A percentile compares a stretch with the other conserved stretches of the same genome.
phyloP scores from a whole-genome alignment of 2,329 filamentous ascomycete species.

The Didymella segeticola region DNA sequence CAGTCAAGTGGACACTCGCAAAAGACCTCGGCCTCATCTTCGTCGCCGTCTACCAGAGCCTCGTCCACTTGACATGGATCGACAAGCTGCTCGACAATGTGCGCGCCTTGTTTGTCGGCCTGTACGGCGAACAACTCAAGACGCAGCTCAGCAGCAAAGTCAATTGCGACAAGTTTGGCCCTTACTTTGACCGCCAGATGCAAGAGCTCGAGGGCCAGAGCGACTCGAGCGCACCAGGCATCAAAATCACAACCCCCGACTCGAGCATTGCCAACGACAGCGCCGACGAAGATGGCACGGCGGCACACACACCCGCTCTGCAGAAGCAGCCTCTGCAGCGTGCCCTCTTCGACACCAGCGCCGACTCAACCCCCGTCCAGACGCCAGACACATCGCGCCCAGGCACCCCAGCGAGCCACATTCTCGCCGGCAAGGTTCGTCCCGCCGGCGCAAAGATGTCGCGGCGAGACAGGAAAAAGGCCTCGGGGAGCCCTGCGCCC shows the following conservation, averaged over 20 bases:
- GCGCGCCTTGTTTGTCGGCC: constrained; percentile 85
- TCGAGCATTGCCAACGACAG: constrained; percentile 58
- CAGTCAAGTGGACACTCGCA: constrained; percentile 87
- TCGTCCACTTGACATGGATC: constrained; percentile 95
- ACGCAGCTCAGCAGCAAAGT: constrained; percentile 79
- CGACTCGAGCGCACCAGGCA: constrained; percentile 41
- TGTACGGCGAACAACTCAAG: constrained; percentile 88
- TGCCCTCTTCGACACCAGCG: constrained; percentile 57
- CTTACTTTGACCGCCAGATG: constrained; percentile 94
- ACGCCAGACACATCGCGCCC: constrained; percentile 82
- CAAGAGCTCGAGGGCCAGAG: constrained; percentile 74
- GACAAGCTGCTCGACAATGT: constrained; percentile 97
- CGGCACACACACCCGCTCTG: constrained; percentile 60
- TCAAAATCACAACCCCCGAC: constrained; percentile 57
- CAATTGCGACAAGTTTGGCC: constrained; percentile 79
- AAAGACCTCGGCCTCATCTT: constrained; percentile 97
- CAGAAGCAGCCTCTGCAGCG: constrained; percentile 51
- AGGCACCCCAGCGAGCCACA: constrained; percentile 73
- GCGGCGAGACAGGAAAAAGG: constrained; percentile 77
- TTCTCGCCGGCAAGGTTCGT: constrained; percentile 75
- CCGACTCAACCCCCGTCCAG: constrained; percentile 72
- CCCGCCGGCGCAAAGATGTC: constrained; percentile 76
- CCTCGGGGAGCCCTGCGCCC: constrained; percentile 61
- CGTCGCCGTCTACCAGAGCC: constrained; percentile 95
- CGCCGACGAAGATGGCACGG: constrained; percentile 57